Base-by-base conservation (phyloP, 306 rosid genomes). In the Vigna unguiculata region DNA sequence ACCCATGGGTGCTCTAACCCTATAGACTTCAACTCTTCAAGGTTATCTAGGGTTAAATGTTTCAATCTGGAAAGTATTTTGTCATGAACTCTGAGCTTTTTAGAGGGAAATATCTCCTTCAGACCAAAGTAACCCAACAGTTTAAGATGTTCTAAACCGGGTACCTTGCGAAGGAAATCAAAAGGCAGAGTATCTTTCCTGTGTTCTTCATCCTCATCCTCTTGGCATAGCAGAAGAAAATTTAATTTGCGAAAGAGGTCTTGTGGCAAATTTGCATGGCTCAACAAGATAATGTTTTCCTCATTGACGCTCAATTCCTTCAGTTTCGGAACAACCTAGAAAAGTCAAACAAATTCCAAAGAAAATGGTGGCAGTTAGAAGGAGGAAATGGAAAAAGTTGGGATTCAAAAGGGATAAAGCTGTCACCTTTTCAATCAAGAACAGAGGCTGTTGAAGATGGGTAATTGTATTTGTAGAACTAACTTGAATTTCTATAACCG, bases 1-100 rank as follows among this genome's bases (percentile, higher is more conserved):
- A 51, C 77, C 46, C 46, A 48, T 3, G 46, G 16, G 61, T 69
- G 25, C 30, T 69, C 61, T 17, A 69, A 69, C 43, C 74, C 74
- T 69, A 69, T 49, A 4, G 14, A 48, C 32, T 17, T 32, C 3
- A 21, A 7, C 0, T 9, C 16, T 11, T 43, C 0, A 43, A 43
- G 48, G 48, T 43, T 43, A 11, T 43, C 15, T 3, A 43, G 48
- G 5, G 5, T 43, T 43, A 43, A 43, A 2, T 11, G 13, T 43
- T 43, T 43, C 16, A 43, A 43, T 43, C 48, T 12, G 16, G 48
- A 43, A 48, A 30, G 28, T 69, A n/a, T 65, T 65, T 17, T 49
- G 2, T 41, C 52, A 20, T 11, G 48, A 43, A 11, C 16, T 12
- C 3, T 4, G 48, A 11, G 48, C 13, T 43, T 43, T 43, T 5